Base-by-base conservation (phyloP, 495 filamentous ascomycete genomes). In the Aspergillus egyptiacus region DNA sequence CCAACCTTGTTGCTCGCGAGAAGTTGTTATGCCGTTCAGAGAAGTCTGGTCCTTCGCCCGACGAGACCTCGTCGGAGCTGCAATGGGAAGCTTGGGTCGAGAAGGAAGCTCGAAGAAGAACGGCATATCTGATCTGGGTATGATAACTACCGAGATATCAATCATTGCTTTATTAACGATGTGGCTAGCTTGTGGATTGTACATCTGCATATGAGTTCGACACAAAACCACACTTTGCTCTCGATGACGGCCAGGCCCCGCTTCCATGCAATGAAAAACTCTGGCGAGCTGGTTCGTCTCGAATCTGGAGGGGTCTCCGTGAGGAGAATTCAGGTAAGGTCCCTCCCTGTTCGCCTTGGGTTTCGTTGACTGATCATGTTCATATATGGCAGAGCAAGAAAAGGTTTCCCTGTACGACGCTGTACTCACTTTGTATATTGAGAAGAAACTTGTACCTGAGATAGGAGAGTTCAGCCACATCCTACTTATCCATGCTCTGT, bases 401-500 rank as follows among this genome's bases (percentile, higher is more conserved):
- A 64, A 60, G 10, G 58, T 69, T 30, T 72, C 74, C 19, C 61
- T 79, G 6, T 69, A 70, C 32, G 54, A 65, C 36, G 66, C 74
- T 18, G 59, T 74, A 10, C 65, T 77, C 27, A 65, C 65, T 4
- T 48, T 75, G 19, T 77, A 77, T 50, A 69, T 77, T 22, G 75
- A 79, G 54, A 78, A 78, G 56, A 62, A 50, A 34, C 57, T 76
- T 6, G 59, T 66, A 3, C 52, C 66, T 3, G 63, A 55, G 2
- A 68, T 68, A 24, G 70, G 71, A 10, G 74, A 77, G 40, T 75
- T 79, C 48, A 66, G 66, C 19, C 65, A 73, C 5, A 65, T 75
- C 23, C 58, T 79, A 10, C 58, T 72, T 4, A 70, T 77, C 20
- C 75, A 79, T 51, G 75, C 67, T 3, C 56, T 79, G 13, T 75